Evolutionary conservation across 129 eudicot genomes (phyloP).

Genomic region (Calendula officinalis): DNA sequence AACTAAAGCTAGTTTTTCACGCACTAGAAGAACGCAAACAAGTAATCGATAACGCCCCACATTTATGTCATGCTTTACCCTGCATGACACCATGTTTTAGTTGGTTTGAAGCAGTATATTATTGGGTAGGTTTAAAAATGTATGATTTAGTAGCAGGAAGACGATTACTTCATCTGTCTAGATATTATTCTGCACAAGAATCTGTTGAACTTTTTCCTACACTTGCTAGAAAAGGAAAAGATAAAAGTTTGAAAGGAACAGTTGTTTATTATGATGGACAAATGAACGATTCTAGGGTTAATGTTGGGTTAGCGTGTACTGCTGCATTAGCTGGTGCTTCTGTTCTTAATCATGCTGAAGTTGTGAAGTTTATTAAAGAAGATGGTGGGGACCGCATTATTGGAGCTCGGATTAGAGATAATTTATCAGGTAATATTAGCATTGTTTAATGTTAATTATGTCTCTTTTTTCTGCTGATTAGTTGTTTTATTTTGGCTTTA

Average conservation of each 20-base stretch:
- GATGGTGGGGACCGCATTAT: conserved; percentile 62
- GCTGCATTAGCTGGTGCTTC: conserved; percentile 98
- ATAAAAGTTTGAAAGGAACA: conserved; percentile 79
- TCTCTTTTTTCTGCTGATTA: background rate
- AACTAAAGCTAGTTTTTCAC: conserved; percentile 88
- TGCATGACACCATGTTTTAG: conserved; percentile 98
- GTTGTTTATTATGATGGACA: conserved; percentile 97
- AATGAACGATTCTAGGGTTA: conserved; percentile 93
- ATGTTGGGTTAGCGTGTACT: conserved; percentile 86
- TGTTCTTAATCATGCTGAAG: conserved; percentile 95
- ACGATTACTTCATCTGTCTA: conserved; percentile 72
- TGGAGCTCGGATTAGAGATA: conserved; percentile 77
- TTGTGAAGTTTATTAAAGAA: conserved; percentile 63
- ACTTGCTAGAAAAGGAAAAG: conserved; percentile 66
- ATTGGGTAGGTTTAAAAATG: conserved; percentile 82
- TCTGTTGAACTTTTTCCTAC: conserved; percentile 90
- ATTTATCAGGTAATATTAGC: conserved; percentile 60
- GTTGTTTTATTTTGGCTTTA: background rate
- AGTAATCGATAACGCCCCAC: conserved; percentile 93
- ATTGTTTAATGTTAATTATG: conserved; percentile 7
- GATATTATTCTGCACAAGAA: conserved; percentile 86
- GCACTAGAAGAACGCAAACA: conserved; percentile 93
- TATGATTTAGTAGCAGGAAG: conserved; percentile 93
- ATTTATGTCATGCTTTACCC: conserved; percentile 86
- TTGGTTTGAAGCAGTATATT: conserved; percentile 89